Conservation (phyloP, 805 yeast genomes). For the Lipomyces yamanashiensis region DNA sequence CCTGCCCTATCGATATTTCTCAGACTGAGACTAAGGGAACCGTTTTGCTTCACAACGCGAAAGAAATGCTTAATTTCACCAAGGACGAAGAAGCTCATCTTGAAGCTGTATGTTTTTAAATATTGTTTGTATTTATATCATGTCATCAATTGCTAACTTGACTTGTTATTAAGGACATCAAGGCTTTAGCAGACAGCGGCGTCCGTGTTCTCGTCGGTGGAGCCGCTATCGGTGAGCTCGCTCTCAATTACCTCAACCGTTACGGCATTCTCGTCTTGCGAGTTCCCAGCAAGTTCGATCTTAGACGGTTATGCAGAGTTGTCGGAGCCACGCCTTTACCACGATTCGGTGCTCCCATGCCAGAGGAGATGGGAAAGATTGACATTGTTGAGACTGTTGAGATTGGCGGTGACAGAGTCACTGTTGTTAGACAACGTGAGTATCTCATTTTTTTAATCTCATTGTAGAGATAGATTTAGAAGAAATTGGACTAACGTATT, state of each 20-base stretch:
- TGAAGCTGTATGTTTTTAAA: slow-evolving; percentile 54
- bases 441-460: slow-evolving; percentile 35
- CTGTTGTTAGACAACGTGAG: slow-evolving; percentile 80
- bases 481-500: neutral
- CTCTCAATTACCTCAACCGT: slow-evolving; percentile 89
- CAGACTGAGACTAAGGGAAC: slow-evolving; percentile 99
- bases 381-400: slow-evolving; percentile 90
- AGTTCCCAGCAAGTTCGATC: slow-evolving; percentile 91
- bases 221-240: slow-evolving; percentile 87
- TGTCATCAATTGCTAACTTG: no score
- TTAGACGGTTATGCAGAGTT: slow-evolving; percentile 91
- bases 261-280: slow-evolving; percentile 81
- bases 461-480: neutral
- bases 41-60: slow-evolving; percentile 90
- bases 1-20: slow-evolving; percentile 92
- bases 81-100: slow-evolving; percentile 95
- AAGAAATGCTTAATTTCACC: slow-evolving; percentile 94
- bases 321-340: slow-evolving; percentile 98
- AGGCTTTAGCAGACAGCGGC: slow-evolving; percentile 82
- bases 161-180: slow-evolving; percentile 53
- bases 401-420: slow-evolving; percentile 97
- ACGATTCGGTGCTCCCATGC: slow-evolving; percentile 87
- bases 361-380: slow-evolving; percentile 88
- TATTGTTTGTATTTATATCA: no score
- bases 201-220: slow-evolving; percentile 93